These are phyloP conservation scores for Ogataea thermomethanolica DNA, from an alignment of 805 yeast genomes.

Conservation along the genomic window DNA sequence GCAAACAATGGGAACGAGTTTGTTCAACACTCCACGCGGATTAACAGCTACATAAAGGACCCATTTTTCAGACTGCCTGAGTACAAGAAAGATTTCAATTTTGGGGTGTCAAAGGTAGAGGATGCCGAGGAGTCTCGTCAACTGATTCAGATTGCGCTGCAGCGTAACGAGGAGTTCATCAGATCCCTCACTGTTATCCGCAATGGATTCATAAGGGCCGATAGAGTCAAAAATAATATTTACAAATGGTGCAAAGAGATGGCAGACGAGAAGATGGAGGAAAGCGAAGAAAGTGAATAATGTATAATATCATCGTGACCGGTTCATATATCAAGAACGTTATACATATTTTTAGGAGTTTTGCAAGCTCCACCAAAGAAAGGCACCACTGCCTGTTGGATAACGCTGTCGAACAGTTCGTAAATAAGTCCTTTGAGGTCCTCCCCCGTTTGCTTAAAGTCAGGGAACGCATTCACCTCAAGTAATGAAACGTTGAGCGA, in stretches of 20 bases:
- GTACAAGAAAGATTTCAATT: slow-evolving; percentile 43
- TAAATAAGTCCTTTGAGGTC: slow-evolving; percentile 63
- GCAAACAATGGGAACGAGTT: slow-evolving; percentile 17
- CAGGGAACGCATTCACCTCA: slow-evolving; percentile 94
- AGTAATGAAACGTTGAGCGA: slow-evolving; percentile 55
- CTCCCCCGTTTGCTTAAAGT: slow-evolving; percentile 91
- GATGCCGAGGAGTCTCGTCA: slow-evolving; percentile 70
- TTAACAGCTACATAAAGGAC: slow-evolving; percentile 34
- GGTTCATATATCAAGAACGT: slow-evolving; percentile 7
- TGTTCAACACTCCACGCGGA: slow-evolving; percentile 7
- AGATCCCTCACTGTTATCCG: slow-evolving; percentile 73
- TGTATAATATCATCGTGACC: not conserved
- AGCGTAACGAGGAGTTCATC: slow-evolving; percentile 82
- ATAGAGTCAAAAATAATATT: slow-evolving; percentile 65
- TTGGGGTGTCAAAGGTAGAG: slow-evolving; percentile 45
- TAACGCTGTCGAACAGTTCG: slow-evolving; percentile 60
- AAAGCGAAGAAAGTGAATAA: slow-evolving; percentile 5
- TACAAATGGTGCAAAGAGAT: slow-evolving; percentile 84
- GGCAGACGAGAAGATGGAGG: slow-evolving; percentile 46
- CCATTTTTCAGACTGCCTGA: slow-evolving; percentile 68
- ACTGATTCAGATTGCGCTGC: slow-evolving; percentile 71
- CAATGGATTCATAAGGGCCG: slow-evolving; percentile 73
- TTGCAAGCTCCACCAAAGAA: slow-evolving; percentile 31
- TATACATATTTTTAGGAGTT: slow-evolving; percentile 8
- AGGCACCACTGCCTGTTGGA: slow-evolving; percentile 47